Base-by-base conservation (phyloP, 352 stramenopile species). In the Phytopythium litorale region DNA sequence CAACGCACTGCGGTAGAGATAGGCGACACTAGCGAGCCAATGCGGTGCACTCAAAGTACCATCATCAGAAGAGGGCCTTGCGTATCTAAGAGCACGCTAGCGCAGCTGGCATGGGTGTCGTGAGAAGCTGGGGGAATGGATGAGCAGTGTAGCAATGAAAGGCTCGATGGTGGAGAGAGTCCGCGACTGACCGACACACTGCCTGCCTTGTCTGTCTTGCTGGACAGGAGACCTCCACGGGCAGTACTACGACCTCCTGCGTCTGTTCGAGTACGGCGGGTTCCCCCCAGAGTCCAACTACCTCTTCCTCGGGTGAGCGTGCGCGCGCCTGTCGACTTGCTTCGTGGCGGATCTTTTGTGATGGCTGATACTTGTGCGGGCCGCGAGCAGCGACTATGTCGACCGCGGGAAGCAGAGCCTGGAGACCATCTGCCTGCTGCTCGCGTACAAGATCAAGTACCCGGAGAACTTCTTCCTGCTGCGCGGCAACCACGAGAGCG, bases 201-300 rank as follows among this genome's bases (percentile, higher is more conserved):
- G 42, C 18, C n/a, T 40, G 33, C 33, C 33, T 38, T 38, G 35
- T 3, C 12, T n/a, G 19, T 15, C 42, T 49, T 54, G 48, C 28
- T 13, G 25, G 15, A 25, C 28, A 54, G 97, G 97, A 25, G 97
- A 99, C 72, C 94, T 99, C 63, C 96, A 99, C 66, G 87, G 95
- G 30, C 97, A 99, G 79, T 99, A 98, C 72, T 96, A 99, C 78
- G 97, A 99, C 72, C 75, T 99, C 21, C 82, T 98, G 63, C 95
- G 99, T 67, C 78, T 99, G 23, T 99, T 99, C 57, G 77, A 89
- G 46, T 88, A 87, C 63, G 83, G 81, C 58, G 85, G 91, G 38
- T 98, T 98, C 70, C 90, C 84, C 21, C 90, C 93, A 7, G 79
- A 89, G 63, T 76, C 79, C 50, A 91, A 81, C 66, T 89, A 89